Conservation (phyloP, 495 filamentous ascomycete species). For the Aspergillus bridgeri region DNA sequence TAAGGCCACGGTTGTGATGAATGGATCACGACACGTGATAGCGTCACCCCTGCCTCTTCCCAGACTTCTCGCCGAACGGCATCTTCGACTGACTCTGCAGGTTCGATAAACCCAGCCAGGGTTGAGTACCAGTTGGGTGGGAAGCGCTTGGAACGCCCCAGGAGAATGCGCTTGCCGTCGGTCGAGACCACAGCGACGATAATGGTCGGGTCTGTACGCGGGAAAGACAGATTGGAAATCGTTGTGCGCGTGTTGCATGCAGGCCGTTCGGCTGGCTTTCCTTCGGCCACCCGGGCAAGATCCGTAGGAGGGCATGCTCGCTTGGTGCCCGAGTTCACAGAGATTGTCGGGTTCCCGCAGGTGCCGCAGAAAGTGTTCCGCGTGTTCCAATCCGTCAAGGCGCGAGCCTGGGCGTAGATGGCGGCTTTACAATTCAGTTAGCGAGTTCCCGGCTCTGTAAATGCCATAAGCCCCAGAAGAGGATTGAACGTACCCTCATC, state of each 20-base stretch:
- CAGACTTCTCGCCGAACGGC: constrained; percentile 92
- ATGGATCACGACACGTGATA: constrained; percentile 88
- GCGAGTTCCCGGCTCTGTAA: constrained; percentile 2
- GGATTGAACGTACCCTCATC: constrained; percentile 51
- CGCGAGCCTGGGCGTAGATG: constrained; percentile 85
- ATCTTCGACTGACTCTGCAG: constrained; percentile 91
- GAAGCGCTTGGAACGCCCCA: constrained; percentile 82
- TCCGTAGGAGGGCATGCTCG: constrained; percentile 84
- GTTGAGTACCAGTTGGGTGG: constrained; percentile 84
- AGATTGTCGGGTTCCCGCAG: constrained; percentile 81
- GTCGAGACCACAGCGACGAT: constrained; percentile 86
- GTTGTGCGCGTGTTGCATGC: constrained; percentile 68
- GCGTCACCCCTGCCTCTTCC: constrained; percentile 84
- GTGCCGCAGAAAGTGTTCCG: constrained; percentile 89
- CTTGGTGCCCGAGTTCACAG: constrained; percentile 86
- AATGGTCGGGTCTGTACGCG: constrained; percentile 90
- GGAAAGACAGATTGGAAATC: constrained; percentile 80
- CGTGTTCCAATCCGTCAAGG: constrained; percentile 90
- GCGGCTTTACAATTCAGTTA: constrained; percentile 55
- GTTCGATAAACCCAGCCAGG: constrained; percentile 92
- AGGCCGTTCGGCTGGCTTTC: constrained; percentile 48
- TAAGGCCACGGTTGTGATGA: constrained; percentile 91
- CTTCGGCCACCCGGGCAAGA: constrained; percentile 36
- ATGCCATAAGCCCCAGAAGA: too few species aligned
- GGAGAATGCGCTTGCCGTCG: constrained; percentile 70